Evolutionary conservation across 2,329 filamentous ascomycete species (phyloP), one percentile per base, ranked within the genome.

Genomic region (Aureobasidium lini): DNA sequence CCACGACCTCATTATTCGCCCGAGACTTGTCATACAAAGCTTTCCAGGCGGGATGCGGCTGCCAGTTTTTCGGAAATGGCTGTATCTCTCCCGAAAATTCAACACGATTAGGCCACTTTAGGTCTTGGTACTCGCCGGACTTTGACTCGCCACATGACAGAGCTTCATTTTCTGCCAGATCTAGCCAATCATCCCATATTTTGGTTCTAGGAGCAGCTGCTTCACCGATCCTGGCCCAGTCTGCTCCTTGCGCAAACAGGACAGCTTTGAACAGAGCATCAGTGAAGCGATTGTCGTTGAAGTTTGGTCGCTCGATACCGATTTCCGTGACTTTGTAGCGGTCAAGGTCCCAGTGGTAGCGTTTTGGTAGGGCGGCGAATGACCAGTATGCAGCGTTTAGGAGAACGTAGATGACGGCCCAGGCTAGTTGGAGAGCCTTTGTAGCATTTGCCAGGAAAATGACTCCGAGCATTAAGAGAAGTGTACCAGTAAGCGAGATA

Each of bases 401-500:
- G 11, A 79, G 65, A 70, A 80, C 76, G 64, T 78, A 81, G 0
- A 76, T 72, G 1, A 69, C 77, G 0, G 76, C 78, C 74, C 78
- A 81, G 1, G 73, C 76, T 36, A 79, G 73, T 62, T 81, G 79
- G 0, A 75, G 68, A 43, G 76, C 69, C 10, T 78, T 74, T 28
- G 72, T 73, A 3, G 78, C 74, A 59, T 80, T 81, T 62, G 76
- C 78, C 3, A 81, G 73, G 43, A 72, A 74, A 43, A 81, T 77
- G 63, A 81, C 77, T 11, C 79, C 78, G 39, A 77, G 71, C 78
- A 81, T 81, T 50, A 81, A 73, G 68, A 81, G 71, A 47, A 80
- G 68, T 6, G 78, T 80, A 62, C 77, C 78, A 3, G 79, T 63
- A 23, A 81, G 67, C n/a, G 77, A 77, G 11, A 80, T 69, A 8